Base-by-base conservation (phyloP, 2,329 filamentous ascomycete genomes). In the Sordariomycetes sp. region DNA sequence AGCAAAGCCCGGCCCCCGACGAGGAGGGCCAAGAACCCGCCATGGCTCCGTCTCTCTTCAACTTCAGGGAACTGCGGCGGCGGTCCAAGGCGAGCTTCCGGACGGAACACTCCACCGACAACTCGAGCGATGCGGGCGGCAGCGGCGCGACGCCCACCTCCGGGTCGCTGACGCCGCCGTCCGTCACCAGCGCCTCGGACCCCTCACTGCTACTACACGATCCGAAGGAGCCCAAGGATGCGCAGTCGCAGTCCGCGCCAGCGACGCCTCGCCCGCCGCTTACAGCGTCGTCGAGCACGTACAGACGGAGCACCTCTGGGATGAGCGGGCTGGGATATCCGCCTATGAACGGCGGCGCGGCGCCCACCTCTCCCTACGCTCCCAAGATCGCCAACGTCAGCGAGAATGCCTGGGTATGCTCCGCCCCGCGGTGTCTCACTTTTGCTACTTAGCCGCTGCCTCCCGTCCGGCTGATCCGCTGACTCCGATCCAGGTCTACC, bases 401-500 rank as follows among this genome's bases (percentile, higher is more conserved):
- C 10, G 89, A 96, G 62, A 88, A 87, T 63, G 85, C 89, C 59
- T 95, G 90, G 87, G 90, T 95, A 80, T 64, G 84, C 75, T 63
- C 60, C 56, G 57, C 20, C 8, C 8, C 45, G 6, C 20, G 10
- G 3, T 50, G n/a, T 13, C 20, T 6, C 2, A n/a, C 20, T 24
- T 8, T 50, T 24, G 3, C 22, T 50, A 17, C 36, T 17, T 39
- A 17, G 8, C 20, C n/a, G 22, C 10, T 50, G 8, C 20, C 12
- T 2, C 5, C 15, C 13, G 2, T 45, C 20, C n/a, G 45, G 2
- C n/a, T 4, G 8, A 10, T 20, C 45, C 10, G 10, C 45, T 50
- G 12, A 50, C 45, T 24, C 20, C 45, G 22, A 20, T 12, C 42
- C 63, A 95, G 90, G 89, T 95, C 22, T 89, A 95, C 66, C 90